These are phyloP conservation scores for Capsicum rhomboideum DNA, from an alignment of 257 asterid genomes.

Conservation along the genomic window DNA sequence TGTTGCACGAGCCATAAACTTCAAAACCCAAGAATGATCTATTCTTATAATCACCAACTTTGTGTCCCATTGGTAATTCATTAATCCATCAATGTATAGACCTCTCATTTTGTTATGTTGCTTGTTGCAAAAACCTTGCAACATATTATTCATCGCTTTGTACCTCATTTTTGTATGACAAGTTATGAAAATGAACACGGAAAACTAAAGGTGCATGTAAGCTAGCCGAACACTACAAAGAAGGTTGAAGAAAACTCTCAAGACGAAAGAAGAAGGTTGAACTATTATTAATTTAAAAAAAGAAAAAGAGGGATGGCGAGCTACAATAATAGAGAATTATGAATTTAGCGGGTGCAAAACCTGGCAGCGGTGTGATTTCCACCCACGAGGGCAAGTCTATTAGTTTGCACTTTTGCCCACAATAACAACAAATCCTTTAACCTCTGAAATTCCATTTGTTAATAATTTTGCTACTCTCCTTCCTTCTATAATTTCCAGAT, in stretches of 20 bases:
- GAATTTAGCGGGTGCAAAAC: slow-evolving; percentile 40
- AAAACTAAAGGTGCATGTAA: not conserved
- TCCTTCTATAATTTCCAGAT: slow-evolving; percentile 17
- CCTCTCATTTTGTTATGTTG: slow-evolving; percentile 3
- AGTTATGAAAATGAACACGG: not conserved
- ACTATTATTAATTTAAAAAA: not conserved
- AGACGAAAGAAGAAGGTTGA: not conserved
- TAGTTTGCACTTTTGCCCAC: slow-evolving; percentile 14
- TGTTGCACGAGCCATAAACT: slow-evolving; percentile 11
- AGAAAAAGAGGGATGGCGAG: not conserved
- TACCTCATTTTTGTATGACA: not conserved
- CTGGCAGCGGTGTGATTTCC: slow-evolving; percentile 46
- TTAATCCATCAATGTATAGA: not conserved
- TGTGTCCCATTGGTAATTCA: not conserved
- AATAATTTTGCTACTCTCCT: not conserved
- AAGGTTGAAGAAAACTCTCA: not conserved
- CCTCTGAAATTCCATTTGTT: slow-evolving; percentile 32
- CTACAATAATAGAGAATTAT: not conserved
- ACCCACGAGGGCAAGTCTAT: slow-evolving; percentile 36
- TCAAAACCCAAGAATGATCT: slow-evolving; percentile 17
- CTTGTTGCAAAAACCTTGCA: slow-evolving; percentile 5
- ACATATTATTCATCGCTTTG: slow-evolving; percentile 5
- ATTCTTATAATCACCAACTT: slow-evolving; percentile 9
- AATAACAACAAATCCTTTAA: slow-evolving; percentile 15
- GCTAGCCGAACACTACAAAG: too few relatives aligned